Evolutionary conservation across 495 filamentous ascomycete species (phyloP).

Genomic region (Talaromyces adpressus): DNA sequence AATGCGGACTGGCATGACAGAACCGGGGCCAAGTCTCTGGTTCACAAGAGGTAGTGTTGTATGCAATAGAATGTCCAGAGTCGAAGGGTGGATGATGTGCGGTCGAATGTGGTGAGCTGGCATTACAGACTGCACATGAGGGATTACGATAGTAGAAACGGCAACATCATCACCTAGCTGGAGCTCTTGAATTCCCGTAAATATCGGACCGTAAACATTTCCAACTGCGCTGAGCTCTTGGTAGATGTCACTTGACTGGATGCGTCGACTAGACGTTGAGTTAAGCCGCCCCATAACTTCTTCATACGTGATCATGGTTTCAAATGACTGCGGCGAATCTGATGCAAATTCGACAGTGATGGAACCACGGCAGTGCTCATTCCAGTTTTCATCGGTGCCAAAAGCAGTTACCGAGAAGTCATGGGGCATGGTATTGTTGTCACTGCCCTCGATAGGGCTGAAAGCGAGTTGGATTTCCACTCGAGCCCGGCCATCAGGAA

Average conservation of each 20-base stretch:
- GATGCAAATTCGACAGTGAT: neutral
- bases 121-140: constrained; percentile 22
- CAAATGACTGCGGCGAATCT: neutral
- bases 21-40: neutral
- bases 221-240: neutral
- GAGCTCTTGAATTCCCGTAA: constrained; percentile 31
- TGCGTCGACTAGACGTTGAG: neutral
- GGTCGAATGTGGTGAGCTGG: constrained; percentile 19
- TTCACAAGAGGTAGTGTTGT: constrained; percentile 3
- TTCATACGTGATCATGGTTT: neutral
- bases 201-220: constrained; percentile 27
- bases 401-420: neutral
- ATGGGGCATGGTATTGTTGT: neutral
- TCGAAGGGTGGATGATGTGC: constrained; percentile 29
- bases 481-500: neutral
- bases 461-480: neutral
- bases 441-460: neutral
- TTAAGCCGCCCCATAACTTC: neutral
- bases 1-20: neutral
- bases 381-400: neutral
- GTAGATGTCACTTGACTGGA: neutral
- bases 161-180: constrained; percentile 24
- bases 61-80: constrained; percentile 31
- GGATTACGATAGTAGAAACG: constrained; percentile 14
- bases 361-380: neutral